A percentile compares a stretch with the other conserved stretches of the same genome.
Evolutionary conservation across 768 basidiomycete genomes (phyloP).

Genomic region (Lepiota brunneoincarnata): DNA sequence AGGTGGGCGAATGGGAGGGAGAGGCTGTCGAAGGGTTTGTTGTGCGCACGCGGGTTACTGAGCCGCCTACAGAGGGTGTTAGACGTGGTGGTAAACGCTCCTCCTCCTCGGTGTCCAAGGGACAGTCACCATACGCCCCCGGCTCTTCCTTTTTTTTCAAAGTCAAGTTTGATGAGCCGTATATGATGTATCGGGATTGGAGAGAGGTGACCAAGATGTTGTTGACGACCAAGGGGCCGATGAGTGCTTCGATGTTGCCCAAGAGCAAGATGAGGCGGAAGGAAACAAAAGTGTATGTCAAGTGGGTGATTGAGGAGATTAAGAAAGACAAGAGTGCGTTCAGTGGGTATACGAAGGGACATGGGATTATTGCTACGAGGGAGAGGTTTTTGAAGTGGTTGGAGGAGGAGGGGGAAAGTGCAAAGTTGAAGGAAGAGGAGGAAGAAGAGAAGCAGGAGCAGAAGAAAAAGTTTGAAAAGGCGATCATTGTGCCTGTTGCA

Average conservation of each 20-base stretch:
- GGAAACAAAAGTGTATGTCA: conserved; percentile 77
- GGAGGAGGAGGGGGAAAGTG: conserved; percentile 38
- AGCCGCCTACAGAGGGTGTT: conserved; percentile 30
- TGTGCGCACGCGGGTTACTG: conserved; percentile 69
- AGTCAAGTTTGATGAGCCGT: conserved; percentile 98
- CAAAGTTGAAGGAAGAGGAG: conserved; percentile 28
- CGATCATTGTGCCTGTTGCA: conserved; percentile 83
- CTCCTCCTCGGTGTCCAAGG: conserved; percentile 20
- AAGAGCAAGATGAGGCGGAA: conserved; percentile 68
- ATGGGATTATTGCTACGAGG: conserved; percentile 83
- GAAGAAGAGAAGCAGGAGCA: conserved; percentile 30
- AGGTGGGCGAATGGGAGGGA: conserved; percentile 76
- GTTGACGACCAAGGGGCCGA: conserved; percentile 38
- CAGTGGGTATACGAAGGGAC: conserved; percentile 58
- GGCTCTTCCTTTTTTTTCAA: conserved; percentile 98
- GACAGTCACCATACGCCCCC: conserved; percentile 64
- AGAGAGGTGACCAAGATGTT: conserved; percentile 86
- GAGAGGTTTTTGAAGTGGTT: conserved; percentile 77
- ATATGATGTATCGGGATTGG: conserved; percentile 99
- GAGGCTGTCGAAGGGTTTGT: conserved; percentile 93
- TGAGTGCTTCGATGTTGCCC: conserved; percentile 40
- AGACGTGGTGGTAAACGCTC: conserved; percentile 41
- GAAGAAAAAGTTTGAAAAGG: conserved; percentile 55
- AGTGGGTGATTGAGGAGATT: conserved; percentile 84
- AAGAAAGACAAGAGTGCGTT: conserved; percentile 57